Evolutionary conservation across 176 grass and related monocot species (phyloP).

Genomic region (Guadua angustifolia): DNA sequence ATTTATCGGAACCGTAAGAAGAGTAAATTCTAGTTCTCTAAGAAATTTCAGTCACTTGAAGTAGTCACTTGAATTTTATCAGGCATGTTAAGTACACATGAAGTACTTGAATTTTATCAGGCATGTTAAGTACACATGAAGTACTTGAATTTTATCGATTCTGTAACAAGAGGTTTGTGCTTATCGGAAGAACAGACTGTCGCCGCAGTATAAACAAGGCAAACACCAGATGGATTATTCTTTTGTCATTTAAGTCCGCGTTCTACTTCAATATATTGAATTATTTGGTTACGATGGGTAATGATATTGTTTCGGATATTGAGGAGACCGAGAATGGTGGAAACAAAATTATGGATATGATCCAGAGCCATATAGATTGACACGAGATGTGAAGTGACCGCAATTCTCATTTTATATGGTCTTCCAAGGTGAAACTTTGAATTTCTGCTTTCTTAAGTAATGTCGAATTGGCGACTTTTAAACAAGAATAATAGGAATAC

Average conservation of each 20-base stretch:
- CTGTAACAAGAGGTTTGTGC: conserved; percentile 95
- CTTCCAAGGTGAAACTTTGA: conserved; percentile 79
- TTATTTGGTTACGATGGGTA: background rate
- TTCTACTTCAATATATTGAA: conserved; percentile 16
- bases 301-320: conserved; percentile 62
- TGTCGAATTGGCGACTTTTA: background rate
- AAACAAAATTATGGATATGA: conserved; percentile 86
- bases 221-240: conserved; percentile 29
- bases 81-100: too few relatives aligned
- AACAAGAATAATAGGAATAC: background rate
- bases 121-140: too few relatives aligned
- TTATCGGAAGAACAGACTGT: conserved; percentile 96
- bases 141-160: too few relatives aligned
- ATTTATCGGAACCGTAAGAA: too few relatives aligned
- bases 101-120: too few relatives aligned
- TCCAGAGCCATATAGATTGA: conserved; percentile 89
- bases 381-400: conserved; percentile 88
- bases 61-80: too few relatives aligned
- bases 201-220: conserved; percentile 55
- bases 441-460: conserved; percentile 40
- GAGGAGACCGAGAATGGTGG: conserved; percentile 76
- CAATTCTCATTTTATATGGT: conserved; percentile 94
- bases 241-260: conserved; percentile 13
- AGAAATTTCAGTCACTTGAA: too few relatives aligned
- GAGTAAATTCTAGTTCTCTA: too few relatives aligned